Conservation (phyloP, 2,329 filamentous ascomycete genomes). For the Madurella mycetomatis region DNA sequence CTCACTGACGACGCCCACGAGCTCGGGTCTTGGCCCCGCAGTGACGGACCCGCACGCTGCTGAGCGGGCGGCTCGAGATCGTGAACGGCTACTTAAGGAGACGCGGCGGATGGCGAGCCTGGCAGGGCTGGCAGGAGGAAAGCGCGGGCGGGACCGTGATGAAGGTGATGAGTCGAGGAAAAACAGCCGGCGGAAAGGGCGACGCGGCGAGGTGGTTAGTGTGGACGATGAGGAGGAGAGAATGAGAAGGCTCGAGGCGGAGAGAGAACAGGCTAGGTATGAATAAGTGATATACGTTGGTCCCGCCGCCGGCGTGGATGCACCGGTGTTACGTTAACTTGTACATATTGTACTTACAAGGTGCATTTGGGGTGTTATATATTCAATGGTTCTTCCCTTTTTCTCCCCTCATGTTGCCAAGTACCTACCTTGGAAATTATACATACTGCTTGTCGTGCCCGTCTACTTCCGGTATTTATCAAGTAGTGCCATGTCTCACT, state of each 20-base stretch:
- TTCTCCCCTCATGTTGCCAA: too few relatives aligned
- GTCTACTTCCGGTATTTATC: too few relatives aligned
- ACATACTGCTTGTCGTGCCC: too few relatives aligned
- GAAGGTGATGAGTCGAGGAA: constrained; percentile 28
- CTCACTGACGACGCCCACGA: constrained; percentile 31
- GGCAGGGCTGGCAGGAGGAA: constrained; percentile 41
- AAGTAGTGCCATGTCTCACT: too few relatives aligned
- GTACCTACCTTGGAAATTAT: too few relatives aligned
- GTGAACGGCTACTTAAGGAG: constrained; percentile 64
- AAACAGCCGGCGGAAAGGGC: constrained; percentile 43
- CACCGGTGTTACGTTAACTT: too few relatives aligned
- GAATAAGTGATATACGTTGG: constrained; percentile 11
- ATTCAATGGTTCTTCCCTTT: too few relatives aligned
- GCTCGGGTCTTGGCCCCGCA: constrained; percentile 22
- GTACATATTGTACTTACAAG: too few relatives aligned
- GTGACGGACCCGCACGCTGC: constrained; percentile 58
- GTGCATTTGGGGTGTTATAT: too few relatives aligned
- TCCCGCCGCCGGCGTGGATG: too few relatives aligned
- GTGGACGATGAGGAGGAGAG: constrained; percentile 49
- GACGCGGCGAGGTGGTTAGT: constrained; percentile 45
- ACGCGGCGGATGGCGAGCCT: constrained; percentile 60
- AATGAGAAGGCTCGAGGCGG: constrained; percentile 53
- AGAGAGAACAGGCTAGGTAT: constrained; percentile 52
- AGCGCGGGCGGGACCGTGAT: constrained; percentile 46
- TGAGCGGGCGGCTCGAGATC: constrained; percentile 62